A percentile compares a stretch with the other conserved stretches of the same genome.
These are phyloP conservation scores for Closterium sp. DNA, from an alignment of 139 green algal genomes.

Conservation along the genomic window DNA sequence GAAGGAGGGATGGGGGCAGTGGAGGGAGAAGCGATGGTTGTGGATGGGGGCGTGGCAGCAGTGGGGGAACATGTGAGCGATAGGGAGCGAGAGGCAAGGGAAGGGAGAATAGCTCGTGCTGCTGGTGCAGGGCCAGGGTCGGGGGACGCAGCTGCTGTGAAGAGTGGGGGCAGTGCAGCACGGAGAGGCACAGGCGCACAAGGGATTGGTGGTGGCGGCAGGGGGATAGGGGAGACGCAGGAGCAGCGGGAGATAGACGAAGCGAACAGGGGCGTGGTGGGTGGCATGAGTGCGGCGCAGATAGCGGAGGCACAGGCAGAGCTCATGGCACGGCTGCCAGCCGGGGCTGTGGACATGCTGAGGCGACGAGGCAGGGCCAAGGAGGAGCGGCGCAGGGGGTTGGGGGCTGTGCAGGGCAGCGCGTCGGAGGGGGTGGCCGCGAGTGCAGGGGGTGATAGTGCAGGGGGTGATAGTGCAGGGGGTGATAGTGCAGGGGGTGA, in stretches of 20 bases:
- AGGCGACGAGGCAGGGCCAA: constrained; percentile 13
- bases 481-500: not conserved
- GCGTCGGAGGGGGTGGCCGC: not conserved
- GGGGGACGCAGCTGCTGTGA: not conserved
- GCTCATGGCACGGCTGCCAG: constrained; percentile 10
- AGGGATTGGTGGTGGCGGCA: not conserved
- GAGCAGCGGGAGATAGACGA: constrained; percentile 23
- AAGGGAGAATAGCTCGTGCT: not conserved
- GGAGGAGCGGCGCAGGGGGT: constrained; percentile 7
- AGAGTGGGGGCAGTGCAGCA: not conserved
- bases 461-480: not conserved
- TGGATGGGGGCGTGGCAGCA: not conserved
- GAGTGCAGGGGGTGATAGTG: not conserved
- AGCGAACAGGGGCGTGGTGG: constrained; percentile 26
- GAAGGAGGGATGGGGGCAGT: not conserved
- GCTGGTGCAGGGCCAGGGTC: not conserved
- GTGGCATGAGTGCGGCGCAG: constrained; percentile 30
- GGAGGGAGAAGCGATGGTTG: not conserved
- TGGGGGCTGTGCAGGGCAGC: not conserved
- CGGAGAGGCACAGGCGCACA: not conserved
- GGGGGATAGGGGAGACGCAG: not conserved
- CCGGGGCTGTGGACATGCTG: constrained; percentile 13
- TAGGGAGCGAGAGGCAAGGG: not conserved
- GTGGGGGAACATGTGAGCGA: not conserved
- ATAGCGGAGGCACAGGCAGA: constrained; percentile 24